phyloP scores from a whole-genome alignment of 768 basidiomycete genomes.

The Pisolithus sp. region DNA sequence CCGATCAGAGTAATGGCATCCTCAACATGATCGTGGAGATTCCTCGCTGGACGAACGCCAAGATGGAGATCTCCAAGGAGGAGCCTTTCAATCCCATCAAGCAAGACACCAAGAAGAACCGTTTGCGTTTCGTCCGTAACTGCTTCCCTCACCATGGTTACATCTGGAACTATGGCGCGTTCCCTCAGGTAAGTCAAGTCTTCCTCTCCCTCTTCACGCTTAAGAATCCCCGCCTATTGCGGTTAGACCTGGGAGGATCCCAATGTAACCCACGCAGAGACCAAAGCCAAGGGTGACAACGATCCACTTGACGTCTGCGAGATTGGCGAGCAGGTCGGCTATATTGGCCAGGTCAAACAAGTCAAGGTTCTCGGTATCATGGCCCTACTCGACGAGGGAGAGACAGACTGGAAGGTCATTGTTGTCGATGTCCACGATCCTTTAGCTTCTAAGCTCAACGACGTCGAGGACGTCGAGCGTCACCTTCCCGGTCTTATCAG shows the following conservation, averaged over 20 bases:
- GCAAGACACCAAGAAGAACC: conserved; percentile 97
- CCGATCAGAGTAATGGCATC: conserved; percentile 90
- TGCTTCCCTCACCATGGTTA: conserved; percentile 99
- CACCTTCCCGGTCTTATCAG: conserved; percentile 95
- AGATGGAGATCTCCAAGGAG: conserved; percentile 99
- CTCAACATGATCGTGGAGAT: conserved; percentile 99
- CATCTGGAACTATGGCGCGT: conserved; percentile 99
- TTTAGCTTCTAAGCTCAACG: conserved; percentile 92
- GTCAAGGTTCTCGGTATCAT: conserved; percentile 99
- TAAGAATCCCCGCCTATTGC: background rate
- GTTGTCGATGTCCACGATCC: conserved; percentile 96
- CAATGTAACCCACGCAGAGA: conserved; percentile 78
- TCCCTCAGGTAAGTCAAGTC: conserved; percentile 72
- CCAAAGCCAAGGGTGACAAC: conserved; percentile 98
- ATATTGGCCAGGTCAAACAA: conserved; percentile 96
- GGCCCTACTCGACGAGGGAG: conserved; percentile 98
- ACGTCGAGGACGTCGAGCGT: conserved; percentile 97
- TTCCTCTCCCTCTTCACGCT: background rate
- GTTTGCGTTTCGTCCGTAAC: conserved; percentile 95
- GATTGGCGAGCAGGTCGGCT: conserved; percentile 97
- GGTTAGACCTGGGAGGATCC: conserved; percentile 98
- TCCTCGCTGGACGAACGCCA: conserved; percentile 99
- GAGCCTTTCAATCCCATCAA: conserved; percentile 99
- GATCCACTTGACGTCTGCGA: conserved; percentile 99
- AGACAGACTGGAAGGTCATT: conserved; percentile 99